Base-by-base conservation (phyloP, 176 grass and related monocot genomes). In the Pharus latifolius region DNA sequence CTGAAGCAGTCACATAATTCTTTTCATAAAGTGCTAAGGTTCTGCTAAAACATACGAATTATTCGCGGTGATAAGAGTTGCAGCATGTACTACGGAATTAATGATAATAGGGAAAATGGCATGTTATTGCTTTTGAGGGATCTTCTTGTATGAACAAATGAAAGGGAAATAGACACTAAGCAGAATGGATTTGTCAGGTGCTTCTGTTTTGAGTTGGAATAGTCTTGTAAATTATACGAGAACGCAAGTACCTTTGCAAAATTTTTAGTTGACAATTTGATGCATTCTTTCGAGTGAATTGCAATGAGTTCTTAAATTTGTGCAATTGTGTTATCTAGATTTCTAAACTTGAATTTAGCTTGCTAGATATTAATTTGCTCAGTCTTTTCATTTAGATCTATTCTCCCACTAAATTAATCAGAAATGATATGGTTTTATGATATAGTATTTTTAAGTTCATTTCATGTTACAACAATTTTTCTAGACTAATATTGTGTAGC, bases 1-100 rank as follows among this genome's bases (percentile, higher is more conserved):
- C 95, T 18, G 95, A 98, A 72, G 95, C 95, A 3, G 90, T 98
- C 34, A 98, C 89, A 93, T 98, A 78, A 81, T 18, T 37, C 17
- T 5, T 45, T 18, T 15, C 52, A 68, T 6, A 19, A 17, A 12
- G 44, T 67, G 43, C 33, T 43, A n/a, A n/a, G n/a, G n/a, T n/a
- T n/a, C n/a, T n/a, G n/a, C n/a, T n/a, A n/a, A n/a, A n/a, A n/a
- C n/a, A n/a, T n/a, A n/a, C n/a, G n/a, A n/a, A n/a, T n/a, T n/a
- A n/a, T n/a, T n/a, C n/a, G n/a, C n/a, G n/a, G n/a, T n/a, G n/a
- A n/a, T n/a, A n/a, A n/a, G n/a, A n/a, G 56, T 70, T 76, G 80
- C 55, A 37, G 60, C 60, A 79, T 73, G 82, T 84, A 73, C 59
- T 49, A 67, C 53, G 44, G 60, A 30, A 78, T 74, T 79, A 84